Percentiles rank a stretch among this genome's conserved stretches.
These are phyloP conservation scores for Fusarium sp. DNA, from an alignment of 2,329 filamentous ascomycete species.

Conservation along the genomic window DNA sequence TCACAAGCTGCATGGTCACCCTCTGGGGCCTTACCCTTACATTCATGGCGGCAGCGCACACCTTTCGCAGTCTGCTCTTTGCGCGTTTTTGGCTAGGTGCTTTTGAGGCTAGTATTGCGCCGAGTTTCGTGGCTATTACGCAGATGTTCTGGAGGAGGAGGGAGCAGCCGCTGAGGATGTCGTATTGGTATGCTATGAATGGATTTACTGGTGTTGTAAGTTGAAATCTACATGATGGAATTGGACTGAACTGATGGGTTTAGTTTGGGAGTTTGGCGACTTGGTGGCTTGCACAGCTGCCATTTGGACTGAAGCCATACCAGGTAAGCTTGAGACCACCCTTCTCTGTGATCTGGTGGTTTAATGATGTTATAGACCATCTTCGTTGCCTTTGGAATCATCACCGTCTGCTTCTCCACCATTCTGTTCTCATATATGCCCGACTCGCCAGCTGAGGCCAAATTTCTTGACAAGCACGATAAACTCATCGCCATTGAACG, in stretches of 20 bases:
- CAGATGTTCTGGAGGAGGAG: slow-evolving; percentile 53
- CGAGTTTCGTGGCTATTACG: slow-evolving; percentile 48
- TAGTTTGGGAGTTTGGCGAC: slow-evolving; percentile 37
- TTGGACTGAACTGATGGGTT: accelerated
- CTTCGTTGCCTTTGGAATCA: slow-evolving; percentile 50
- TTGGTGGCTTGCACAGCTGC: slow-evolving; percentile 34
- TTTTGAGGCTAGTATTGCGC: slow-evolving; percentile 59
- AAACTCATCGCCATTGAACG: slow-evolving; percentile 69
- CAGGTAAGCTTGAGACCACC: background rate
- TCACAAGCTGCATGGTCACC: slow-evolving; percentile 62
- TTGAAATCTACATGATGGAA: accelerated
- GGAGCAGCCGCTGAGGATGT: slow-evolving; percentile 48
- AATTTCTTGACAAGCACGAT: slow-evolving; percentile 67
- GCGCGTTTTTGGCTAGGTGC: slow-evolving; percentile 59
- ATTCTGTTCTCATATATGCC: slow-evolving; percentile 70
- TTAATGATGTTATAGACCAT: too few relatives aligned
- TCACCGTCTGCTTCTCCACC: slow-evolving; percentile 59
- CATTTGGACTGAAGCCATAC: slow-evolving; percentile 28
- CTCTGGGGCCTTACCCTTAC: slow-evolving; percentile 65
- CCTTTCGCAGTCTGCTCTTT: slow-evolving; percentile 59
- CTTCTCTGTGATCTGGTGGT: too few relatives aligned
- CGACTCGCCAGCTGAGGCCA: slow-evolving; percentile 70
- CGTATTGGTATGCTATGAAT: slow-evolving; percentile 39
- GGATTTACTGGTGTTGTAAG: slow-evolving; percentile 31
- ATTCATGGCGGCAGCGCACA: slow-evolving; percentile 63